Conservation (phyloP, 768 basidiomycete species). For the Phlebiopsis gigantea region DNA sequence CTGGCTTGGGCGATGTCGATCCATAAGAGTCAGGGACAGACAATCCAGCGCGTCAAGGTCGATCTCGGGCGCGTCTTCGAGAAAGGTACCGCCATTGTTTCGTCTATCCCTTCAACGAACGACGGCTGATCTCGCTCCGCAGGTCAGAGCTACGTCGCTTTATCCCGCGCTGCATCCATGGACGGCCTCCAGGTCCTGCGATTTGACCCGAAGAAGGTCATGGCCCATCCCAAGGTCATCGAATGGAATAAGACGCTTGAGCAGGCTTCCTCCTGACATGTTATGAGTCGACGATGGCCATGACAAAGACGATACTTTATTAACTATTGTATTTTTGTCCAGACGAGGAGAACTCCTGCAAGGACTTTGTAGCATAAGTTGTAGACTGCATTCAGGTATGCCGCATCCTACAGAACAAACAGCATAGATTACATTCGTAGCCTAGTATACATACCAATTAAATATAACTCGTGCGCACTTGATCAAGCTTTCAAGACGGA, state of each 20-base stretch:
- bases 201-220: constrained; percentile 47
- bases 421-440: no score
- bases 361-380: neutral
- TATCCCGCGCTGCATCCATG: constrained; percentile 48
- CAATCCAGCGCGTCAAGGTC: constrained; percentile 58
- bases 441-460: no score
- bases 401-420: no score
- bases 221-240: constrained; percentile 39
- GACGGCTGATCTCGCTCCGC: neutral
- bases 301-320: neutral
- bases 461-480: no score
- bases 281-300: neutral
- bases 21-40: constrained; percentile 76
- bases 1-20: constrained; percentile 76
- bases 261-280: neutral
- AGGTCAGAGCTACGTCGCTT: constrained; percentile 46
- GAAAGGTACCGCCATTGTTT: constrained; percentile 31
- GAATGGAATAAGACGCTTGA: constrained; percentile 36
- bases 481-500: no score
- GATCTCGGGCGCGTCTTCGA: constrained; percentile 66
- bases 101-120: neutral
- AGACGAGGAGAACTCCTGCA: neutral
- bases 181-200: constrained; percentile 50
- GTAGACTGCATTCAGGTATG: no score
- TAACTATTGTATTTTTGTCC: neutral